Evolutionary conservation across 495 filamentous ascomycete genomes (phyloP), one percentile per base, ranked within the genome.

Genomic region (Trichoderma reesei): DNA sequence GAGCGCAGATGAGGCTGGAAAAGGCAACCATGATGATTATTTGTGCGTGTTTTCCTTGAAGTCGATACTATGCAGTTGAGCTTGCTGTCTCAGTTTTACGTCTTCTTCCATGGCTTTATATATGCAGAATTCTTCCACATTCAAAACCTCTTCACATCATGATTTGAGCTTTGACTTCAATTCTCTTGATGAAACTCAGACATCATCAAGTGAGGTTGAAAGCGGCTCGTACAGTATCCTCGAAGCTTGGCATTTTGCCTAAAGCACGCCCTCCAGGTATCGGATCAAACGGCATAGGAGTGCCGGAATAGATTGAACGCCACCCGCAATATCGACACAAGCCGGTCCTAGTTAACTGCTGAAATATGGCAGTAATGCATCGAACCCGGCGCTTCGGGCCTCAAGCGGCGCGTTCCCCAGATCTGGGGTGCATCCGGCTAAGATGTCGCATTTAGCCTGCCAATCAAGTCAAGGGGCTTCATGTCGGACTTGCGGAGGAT

Each of bases 361-460:
- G 10, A 14, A 13, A 20, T 7, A 56, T 56, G 26, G 26, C 11
- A n/a, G 34, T 3, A 8, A 6, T 6, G 51, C 34, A 2, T 10
- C 11, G 11, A 31, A 56, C 16, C 26, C 51, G 51, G 51, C 51
- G 8, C 26, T 13, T 56, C 11, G 51, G 51, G 6, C 51, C 44
- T 56, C 26, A 13, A 6, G 31, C 31, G 51, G 20, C 11, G 9
- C 5, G 51, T 33, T 34, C 51, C 51, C 26, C 51, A 56, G 51
- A 56, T 56, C 51, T 31, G 51, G 51, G 51, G 51, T 56, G 26
- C 51, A 34, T 34, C 51, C 51, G 51, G 51, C 31, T 56, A 56
- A 56, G 51, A 10, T 36, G 51, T 34, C 11, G 20, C 26, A 56
- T 56, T 56, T 56, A 56, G 8, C 51, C 51, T 56, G 51, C 51